Percentiles rank a stretch among this genome's conserved stretches.
Conservation (phyloP, 768 basidiomycete species). For the Podaxis pistillaris region DNA sequence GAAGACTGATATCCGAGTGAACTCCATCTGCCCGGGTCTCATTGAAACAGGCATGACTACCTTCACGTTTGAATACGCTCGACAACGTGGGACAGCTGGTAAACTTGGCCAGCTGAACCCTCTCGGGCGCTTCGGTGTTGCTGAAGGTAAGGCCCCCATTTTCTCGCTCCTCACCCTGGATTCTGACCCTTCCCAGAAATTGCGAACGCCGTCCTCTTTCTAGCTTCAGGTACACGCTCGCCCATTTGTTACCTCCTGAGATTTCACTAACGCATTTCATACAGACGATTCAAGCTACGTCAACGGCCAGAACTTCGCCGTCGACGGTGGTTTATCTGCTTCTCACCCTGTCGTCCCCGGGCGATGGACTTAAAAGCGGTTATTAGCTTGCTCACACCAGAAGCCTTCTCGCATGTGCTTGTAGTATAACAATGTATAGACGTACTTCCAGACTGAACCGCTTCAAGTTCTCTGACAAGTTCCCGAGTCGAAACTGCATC, state of each 20-base stretch:
- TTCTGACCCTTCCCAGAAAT: constrained; percentile 55
- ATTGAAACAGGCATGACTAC: constrained; percentile 94
- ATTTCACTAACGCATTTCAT: constrained; percentile 1
- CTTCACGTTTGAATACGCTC: constrained; percentile 74
- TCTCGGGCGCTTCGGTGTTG: constrained; percentile 75
- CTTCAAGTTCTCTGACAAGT: no score
- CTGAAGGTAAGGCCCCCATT: constrained; percentile 56
- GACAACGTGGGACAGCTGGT: constrained; percentile 63
- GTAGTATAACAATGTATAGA: no score
- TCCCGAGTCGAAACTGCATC: no score
- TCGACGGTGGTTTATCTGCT: constrained; percentile 83
- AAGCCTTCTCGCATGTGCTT: neutral
- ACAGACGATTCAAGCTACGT: constrained; percentile 89
- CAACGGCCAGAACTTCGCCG: constrained; percentile 83
- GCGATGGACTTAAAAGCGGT: constrained; percentile 48
- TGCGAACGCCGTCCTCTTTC: constrained; percentile 79
- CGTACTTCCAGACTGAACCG: no score
- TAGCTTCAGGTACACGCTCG: constrained; percentile 71
- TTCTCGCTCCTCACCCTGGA: neutral
- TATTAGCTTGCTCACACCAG: neutral
- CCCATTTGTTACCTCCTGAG: neutral
- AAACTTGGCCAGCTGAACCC: constrained; percentile 89
- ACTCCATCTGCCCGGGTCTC: constrained; percentile 86
- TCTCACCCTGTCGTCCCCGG: constrained; percentile 82
- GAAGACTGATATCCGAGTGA: constrained; percentile 83